Evolutionary conservation across 345 rosid genomes (phyloP), one percentile per base, ranked within the genome.

Genomic region (Litchi chinensis): DNA sequence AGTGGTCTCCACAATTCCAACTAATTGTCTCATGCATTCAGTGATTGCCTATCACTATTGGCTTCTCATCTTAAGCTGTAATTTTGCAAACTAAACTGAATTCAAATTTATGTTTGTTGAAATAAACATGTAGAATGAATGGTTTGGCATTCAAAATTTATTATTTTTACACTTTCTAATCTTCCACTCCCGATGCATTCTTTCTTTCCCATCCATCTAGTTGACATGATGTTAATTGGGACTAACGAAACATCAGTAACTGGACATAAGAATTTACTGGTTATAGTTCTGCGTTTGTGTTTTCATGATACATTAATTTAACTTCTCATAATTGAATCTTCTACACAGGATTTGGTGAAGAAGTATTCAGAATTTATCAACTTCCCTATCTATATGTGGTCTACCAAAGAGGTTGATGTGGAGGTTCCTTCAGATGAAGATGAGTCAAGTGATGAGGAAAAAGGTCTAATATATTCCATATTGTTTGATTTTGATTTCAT

Each of bases 331-430:
- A 48, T 68, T 41, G 10, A 22, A 56, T 56, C 28, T 75, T 65
- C 11, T 73, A 15, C 82, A 32, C 86, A 96, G 99, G 99, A 96
- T 5, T 83, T 96, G 90, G 99, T 96, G 87, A 91, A 96, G 88
- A 96, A 81, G 83, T 96, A 96, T 82, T 96, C 98, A 72, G 98
- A 96, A 87, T 96, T 96, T 84, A 96, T 96, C 79, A 96, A 94
- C 85, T 96, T 96, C 83, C 99, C 99, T 7, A 96, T 96, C 76
- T 68, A 79, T 83, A 86, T 94, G 59, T 96, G 99, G 99, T 97
- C 97, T 62, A 94, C 89, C 86, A 96, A 94, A 81, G 98, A 96
- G 88, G 87, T 91, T 78, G 99, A 96, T 70, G 93, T 87, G 46
- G 99, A 94, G 85, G 94, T 87, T 80, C 97, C 98, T 57, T 90